These are phyloP conservation scores for Musa itinerans DNA, from an alignment of 176 grass and related monocot genomes.

Conservation along the genomic window DNA sequence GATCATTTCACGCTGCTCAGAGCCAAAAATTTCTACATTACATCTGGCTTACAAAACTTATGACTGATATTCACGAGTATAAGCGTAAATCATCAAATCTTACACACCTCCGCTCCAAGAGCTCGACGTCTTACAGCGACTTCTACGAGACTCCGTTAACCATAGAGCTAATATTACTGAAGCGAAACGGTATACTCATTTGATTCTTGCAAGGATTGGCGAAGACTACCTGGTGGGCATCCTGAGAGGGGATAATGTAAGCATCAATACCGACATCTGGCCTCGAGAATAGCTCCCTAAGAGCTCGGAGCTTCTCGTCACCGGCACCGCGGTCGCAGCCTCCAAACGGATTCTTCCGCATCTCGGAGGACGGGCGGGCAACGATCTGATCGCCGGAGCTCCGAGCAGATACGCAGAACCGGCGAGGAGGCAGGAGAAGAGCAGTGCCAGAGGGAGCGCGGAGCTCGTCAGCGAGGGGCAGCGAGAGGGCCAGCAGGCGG, in stretches of 20 bases:
- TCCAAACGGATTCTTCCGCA: constrained; percentile 28
- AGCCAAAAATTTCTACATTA: not conserved
- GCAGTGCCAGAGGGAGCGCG: not conserved
- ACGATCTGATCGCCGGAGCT: constrained; percentile 36
- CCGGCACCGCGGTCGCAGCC: not conserved
- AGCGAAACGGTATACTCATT: not conserved
- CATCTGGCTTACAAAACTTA: not conserved
- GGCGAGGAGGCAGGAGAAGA: not conserved
- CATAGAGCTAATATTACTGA: not conserved
- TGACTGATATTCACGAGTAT: not conserved
- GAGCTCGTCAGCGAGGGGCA: constrained; percentile 15
- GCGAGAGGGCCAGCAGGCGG: constrained; percentile 22
- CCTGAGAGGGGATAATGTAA: constrained; percentile 91
- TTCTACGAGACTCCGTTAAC: not conserved
- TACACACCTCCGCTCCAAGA: too few relatives aligned
- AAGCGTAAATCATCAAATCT: not conserved
- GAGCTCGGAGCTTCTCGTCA: constrained; percentile 62
- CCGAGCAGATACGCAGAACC: not conserved
- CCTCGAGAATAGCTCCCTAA: constrained; percentile 55
- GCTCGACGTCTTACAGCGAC: too few relatives aligned
- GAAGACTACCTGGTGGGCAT: constrained; percentile 70
- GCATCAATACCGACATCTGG: constrained; percentile 69
- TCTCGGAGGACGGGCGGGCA: constrained; percentile 59
- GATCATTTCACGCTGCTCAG: not conserved
- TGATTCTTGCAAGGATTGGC: not conserved